Conservation (phyloP, 768 basidiomycete species). For the Coprinopsis strossmayeri region DNA sequence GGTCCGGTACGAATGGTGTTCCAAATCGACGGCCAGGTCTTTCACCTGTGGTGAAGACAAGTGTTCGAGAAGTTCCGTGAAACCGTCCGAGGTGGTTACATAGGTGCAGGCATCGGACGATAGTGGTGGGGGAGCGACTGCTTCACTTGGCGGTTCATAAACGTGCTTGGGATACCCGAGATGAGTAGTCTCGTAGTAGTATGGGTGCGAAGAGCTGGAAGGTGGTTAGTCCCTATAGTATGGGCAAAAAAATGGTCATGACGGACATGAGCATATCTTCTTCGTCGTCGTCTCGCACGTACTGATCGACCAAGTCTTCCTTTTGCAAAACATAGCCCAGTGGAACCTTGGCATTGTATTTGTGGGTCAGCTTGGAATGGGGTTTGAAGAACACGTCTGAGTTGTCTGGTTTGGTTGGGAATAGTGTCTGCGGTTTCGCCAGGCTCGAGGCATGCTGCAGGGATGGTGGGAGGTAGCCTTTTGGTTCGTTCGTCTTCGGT, state of each 20-base stretch:
- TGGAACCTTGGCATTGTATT: slow-evolving; percentile 81
- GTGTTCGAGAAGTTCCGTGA: slow-evolving; percentile 59
- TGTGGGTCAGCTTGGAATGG: slow-evolving; percentile 42
- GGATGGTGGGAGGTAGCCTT: slow-evolving; percentile 47
- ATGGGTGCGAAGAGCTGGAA: slow-evolving; percentile 57
- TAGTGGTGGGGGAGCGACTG: slow-evolving; percentile 52
- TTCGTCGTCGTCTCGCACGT: slow-evolving; percentile 24
- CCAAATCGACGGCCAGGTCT: slow-evolving; percentile 91
- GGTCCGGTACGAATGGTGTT: slow-evolving; percentile 85
- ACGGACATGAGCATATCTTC: slow-evolving; percentile 26
- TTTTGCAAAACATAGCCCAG: slow-evolving; percentile 46
- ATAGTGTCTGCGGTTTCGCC: slow-evolving; percentile 75
- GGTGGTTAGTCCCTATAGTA: background rate
- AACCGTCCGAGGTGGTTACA: slow-evolving; percentile 50
- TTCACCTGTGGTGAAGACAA: slow-evolving; percentile 42
- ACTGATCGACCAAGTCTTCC: slow-evolving; percentile 13
- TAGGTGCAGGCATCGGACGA: slow-evolving; percentile 65
- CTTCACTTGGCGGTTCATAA: slow-evolving; percentile 35
- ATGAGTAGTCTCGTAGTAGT: slow-evolving; percentile 79
- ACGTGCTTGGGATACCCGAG: slow-evolving; percentile 64
- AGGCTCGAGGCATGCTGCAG: slow-evolving; percentile 72
- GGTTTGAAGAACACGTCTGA: slow-evolving; percentile 62
- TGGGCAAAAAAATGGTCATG: background rate
- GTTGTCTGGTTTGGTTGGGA: slow-evolving; percentile 53
- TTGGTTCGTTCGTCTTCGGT: slow-evolving; percentile 12